Evolutionary conservation across 2,329 filamentous ascomycete genomes (phyloP).

Genomic region (Leptographium flavum): DNA sequence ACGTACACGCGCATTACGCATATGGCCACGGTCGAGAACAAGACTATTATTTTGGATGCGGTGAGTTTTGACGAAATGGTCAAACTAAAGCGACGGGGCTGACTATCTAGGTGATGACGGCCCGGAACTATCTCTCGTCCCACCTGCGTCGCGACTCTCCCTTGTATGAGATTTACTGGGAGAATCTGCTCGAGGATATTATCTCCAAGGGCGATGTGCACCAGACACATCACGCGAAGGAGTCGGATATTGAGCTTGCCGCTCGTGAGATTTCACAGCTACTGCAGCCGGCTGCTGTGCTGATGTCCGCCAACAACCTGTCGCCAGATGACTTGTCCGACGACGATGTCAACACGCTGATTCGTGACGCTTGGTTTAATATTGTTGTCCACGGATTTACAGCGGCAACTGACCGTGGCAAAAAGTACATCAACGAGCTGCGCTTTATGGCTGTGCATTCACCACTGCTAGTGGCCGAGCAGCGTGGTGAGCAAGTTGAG

Average conservation of each 20-base stretch:
- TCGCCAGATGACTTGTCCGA: conserved; percentile 34
- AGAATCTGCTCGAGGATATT: conserved; percentile 71
- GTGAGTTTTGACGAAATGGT: conserved; percentile 29
- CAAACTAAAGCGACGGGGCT: not conserved
- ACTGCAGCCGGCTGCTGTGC: conserved; percentile 70
- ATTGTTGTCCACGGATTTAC: conserved; percentile 88
- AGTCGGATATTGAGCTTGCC: conserved; percentile 68
- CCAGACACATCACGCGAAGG: conserved; percentile 56
- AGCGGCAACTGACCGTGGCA: conserved; percentile 56
- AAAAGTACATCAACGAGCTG: conserved; percentile 61
- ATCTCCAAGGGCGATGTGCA: conserved; percentile 82
- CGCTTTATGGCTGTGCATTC: conserved; percentile 77
- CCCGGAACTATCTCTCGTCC: conserved; percentile 63
- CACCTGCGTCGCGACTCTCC: conserved; percentile 54
- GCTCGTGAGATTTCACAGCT: conserved; percentile 79
- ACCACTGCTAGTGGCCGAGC: conserved; percentile 73
- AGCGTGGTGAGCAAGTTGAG: conserved; percentile 78
- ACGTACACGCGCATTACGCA: conserved; percentile 64
- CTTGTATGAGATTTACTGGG: conserved; percentile 70
- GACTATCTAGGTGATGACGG: conserved; percentile 48
- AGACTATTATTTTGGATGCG: conserved; percentile 53
- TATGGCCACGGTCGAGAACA: conserved; percentile 56
- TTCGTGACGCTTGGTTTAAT: conserved; percentile 96
- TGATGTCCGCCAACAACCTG: conserved; percentile 57
- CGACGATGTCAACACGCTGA: conserved; percentile 57